Conservation (phyloP, 768 basidiomycete genomes). For the Butyriboletus loyo region DNA sequence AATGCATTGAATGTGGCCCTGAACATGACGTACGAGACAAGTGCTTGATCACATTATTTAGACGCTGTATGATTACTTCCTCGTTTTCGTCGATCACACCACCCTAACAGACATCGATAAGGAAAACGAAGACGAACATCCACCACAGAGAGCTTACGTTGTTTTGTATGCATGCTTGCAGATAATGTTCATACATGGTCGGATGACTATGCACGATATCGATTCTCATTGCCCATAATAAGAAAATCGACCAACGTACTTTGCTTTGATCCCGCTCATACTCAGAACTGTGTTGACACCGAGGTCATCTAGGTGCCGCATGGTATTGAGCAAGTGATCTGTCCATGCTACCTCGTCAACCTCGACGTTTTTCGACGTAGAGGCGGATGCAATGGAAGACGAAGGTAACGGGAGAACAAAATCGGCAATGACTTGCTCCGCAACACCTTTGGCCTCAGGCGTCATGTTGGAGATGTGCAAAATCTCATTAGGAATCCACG, state of each 20-base stretch:
- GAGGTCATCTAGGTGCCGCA: constrained; percentile 64
- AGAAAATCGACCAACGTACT: constrained; percentile 38
- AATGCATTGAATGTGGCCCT: neutral
- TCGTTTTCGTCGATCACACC: constrained; percentile 87
- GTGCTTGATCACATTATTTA: constrained; percentile 53
- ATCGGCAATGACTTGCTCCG: constrained; percentile 68
- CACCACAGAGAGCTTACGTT: constrained; percentile 58
- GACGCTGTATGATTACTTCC: constrained; percentile 51
- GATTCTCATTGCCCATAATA: neutral
- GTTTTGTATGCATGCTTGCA: constrained; percentile 72
- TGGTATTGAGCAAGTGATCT: constrained; percentile 71
- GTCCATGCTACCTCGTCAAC: constrained; percentile 84
- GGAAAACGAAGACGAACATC: neutral
- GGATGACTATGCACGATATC: constrained; percentile 54
- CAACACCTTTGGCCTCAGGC: constrained; percentile 57
- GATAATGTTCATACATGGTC: constrained; percentile 62
- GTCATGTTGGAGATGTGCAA: constrained; percentile 52
- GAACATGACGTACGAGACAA: constrained; percentile 53
- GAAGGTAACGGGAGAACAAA: constrained; percentile 79
- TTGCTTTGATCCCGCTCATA: constrained; percentile 60
- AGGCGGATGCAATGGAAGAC: constrained; percentile 33
- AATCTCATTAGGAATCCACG: constrained; percentile 87
- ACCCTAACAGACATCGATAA: constrained; percentile 50
- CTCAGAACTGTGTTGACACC: constrained; percentile 54
- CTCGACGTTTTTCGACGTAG: constrained; percentile 46